phyloP scores from a whole-genome alignment of 1,284 basidiomycete genomes.

The Coniferiporia sulphurascens region DNA sequence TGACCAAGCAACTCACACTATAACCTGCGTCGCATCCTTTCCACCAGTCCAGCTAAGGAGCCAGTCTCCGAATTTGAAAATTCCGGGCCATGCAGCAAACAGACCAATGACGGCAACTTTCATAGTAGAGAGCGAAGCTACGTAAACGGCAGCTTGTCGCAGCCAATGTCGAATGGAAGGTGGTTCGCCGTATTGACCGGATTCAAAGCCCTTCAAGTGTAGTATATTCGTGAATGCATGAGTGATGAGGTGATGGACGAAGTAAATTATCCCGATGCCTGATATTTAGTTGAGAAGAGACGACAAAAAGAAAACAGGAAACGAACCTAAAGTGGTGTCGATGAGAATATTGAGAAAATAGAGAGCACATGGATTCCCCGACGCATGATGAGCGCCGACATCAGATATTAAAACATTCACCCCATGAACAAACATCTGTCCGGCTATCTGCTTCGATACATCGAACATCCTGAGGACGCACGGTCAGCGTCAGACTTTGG shows the following conservation, averaged over 20 bases:
- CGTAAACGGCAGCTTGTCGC: conserved; percentile 84
- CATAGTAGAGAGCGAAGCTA: conserved; percentile 83
- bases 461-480: conserved; percentile 68
- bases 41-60: conserved; percentile 76
- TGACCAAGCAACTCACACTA: conserved; percentile 56
- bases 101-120: conserved; percentile 80
- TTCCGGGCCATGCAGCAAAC: conserved; percentile 64
- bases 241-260: conserved; percentile 68
- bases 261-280: conserved; percentile 86
- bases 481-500: not conserved
- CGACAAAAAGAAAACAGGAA: conserved; percentile 3
- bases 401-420: conserved; percentile 82
- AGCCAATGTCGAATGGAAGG: conserved; percentile 72
- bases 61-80: conserved; percentile 77
- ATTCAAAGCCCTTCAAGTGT: conserved; percentile 72
- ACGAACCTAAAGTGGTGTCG: conserved; percentile 82
- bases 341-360: conserved; percentile 95
- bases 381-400: conserved; percentile 58
- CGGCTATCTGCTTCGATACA: conserved; percentile 88
- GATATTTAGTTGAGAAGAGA: conserved; percentile 9
- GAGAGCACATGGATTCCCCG: conserved; percentile 81
- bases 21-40: conserved; percentile 67
- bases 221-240: conserved; percentile 63
- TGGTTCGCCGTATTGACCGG: conserved; percentile 84
- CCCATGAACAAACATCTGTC: conserved; percentile 87